phyloP scores from a whole-genome alignment of 148 eudicot genomes.

The Cornus florida region DNA sequence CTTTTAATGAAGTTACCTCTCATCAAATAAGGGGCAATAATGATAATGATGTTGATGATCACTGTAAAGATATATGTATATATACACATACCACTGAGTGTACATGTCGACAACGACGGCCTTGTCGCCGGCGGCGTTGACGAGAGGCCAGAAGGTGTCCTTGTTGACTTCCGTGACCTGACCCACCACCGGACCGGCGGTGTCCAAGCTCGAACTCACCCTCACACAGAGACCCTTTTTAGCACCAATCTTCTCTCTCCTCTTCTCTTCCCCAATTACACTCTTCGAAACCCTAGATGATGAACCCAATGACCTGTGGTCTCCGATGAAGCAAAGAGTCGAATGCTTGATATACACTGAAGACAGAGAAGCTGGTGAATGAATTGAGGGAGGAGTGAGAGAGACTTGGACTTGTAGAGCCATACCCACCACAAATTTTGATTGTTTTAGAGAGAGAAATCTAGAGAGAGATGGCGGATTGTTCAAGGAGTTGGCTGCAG shows the following conservation, averaged over 20 bases:
- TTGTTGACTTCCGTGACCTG: conserved; percentile 76
- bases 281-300: neutral
- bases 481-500: neutral
- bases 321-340: neutral
- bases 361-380: neutral
- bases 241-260: conserved; percentile 13
- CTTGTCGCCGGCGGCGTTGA: conserved; percentile 69
- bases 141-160: conserved; percentile 95
- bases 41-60: neutral
- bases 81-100: conserved; percentile 68
- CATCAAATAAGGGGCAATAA: no score
- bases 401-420: conserved; percentile 8
- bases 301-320: neutral
- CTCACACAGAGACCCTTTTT: conserved; percentile 12
- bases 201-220: conserved; percentile 49
- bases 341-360: neutral
- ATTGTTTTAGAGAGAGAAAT: neutral
- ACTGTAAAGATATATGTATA: neutral
- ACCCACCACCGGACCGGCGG: conserved; percentile 50
- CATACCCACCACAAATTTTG: neutral
- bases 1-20: no score
- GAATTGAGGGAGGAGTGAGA: neutral
- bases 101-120: conserved; percentile 80
- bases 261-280: conserved; percentile 6
- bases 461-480: neutral